These are phyloP conservation scores for Lepiota venenata DNA, from an alignment of 768 basidiomycete genomes.

Conservation along the genomic window DNA sequence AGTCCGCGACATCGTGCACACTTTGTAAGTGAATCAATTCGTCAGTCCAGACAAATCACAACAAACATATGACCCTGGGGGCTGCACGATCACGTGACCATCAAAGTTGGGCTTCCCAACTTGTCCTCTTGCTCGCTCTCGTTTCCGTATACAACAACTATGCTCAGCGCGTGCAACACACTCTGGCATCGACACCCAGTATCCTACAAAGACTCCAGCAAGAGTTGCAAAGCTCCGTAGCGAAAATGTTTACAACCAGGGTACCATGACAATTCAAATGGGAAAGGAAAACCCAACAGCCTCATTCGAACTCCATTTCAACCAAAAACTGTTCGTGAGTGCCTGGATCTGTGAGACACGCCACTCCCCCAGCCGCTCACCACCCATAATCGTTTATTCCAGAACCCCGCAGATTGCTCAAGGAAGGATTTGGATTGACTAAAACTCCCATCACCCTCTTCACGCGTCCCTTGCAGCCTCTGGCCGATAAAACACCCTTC, in stretches of 20 bases:
- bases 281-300: slow-evolving; percentile 26
- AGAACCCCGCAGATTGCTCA: slow-evolving; percentile 20
- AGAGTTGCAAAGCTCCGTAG: slow-evolving; percentile 35
- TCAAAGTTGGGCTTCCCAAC: no score
- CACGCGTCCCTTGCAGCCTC: slow-evolving; percentile 38
- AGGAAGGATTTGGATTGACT: slow-evolving; percentile 14
- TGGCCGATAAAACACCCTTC: slow-evolving; percentile 76
- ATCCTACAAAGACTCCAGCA: slow-evolving; percentile 55
- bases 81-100: no score
- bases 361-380: no score
- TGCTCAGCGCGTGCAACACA: slow-evolving; percentile 38
- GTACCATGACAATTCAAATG: slow-evolving; percentile 47
- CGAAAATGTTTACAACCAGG: slow-evolving; percentile 52
- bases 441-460: slow-evolving; percentile 19
- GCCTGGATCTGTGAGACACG: background rate
- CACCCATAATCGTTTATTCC: background rate
- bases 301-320: slow-evolving; percentile 34
- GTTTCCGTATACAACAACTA: slow-evolving; percentile 15
- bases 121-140: no score
- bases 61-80: no score
- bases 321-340: slow-evolving; percentile 28
- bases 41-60: no score
- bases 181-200: slow-evolving; percentile 25
- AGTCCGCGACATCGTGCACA: no score
- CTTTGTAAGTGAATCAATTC: background rate